Base-by-base conservation (phyloP, 345 rosid genomes). In the Anastatica hierochuntica region DNA sequence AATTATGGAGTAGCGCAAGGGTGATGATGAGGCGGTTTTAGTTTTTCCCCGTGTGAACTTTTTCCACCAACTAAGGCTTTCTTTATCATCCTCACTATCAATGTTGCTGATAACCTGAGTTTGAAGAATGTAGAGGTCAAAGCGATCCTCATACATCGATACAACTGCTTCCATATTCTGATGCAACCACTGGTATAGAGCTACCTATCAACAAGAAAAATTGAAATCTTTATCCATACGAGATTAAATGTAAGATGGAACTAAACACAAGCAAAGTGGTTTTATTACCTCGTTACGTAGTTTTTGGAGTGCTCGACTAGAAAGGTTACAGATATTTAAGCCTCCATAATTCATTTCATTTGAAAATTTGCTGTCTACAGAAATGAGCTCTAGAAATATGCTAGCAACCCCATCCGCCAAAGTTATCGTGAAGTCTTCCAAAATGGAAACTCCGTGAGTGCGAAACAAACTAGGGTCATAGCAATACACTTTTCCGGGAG, bases 121-220 rank as follows among this genome's bases (percentile, higher is more conserved):
- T 43, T 76, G 59, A 42, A 90, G 81, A 7, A 76, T 68, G 67
- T 64, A 70, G n/a, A 90, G 74, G 68, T 90, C 98, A 74, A 90
- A 90, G 17, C 78, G 81, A 71, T 90, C 95, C 67, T 90, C 96
- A 14, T 87, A 90, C 90, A 90, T 90, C 6, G 95, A 84, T 52
- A 76, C 82, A 40, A 87, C 85, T 34, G 84, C 83, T 71, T 84
- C 95, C 75, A 82, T 42, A 54, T 90, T 90, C 77, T 82, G 95
- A 72, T 90, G 85, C 67, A 82, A 40, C 98, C 98, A 90, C 47
- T 72, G 82, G 58, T 83, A 82, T 72, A 90, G 64, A 69, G 90
- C 89, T 27, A 87, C 85, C 96, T 87, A 74, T 50, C n/a, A n/a
- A n/a, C 60, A 60, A 33, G 27, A 12, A 17, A 31, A 60, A 7